phyloP scores from a whole-genome alignment of 2,329 filamentous ascomycete species.

The Ophiocordyceps camponoti-leonardi region DNA sequence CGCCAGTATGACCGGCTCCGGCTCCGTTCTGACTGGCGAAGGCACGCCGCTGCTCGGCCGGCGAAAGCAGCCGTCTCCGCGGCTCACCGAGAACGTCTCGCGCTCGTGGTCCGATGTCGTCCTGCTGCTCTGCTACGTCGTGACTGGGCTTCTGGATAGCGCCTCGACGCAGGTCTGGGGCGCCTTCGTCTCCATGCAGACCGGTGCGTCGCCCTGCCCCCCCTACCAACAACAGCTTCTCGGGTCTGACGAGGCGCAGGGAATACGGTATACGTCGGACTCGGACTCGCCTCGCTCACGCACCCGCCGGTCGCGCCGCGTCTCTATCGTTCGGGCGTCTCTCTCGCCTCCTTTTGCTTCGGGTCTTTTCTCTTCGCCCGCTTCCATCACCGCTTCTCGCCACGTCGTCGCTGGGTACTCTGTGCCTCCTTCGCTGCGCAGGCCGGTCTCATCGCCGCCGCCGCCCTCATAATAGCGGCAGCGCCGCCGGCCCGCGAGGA shows the following conservation, averaged over 20 bases:
- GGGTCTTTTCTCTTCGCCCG: conserved; percentile 56
- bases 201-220: conserved; percentile 30
- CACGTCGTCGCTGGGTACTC: conserved; percentile 47
- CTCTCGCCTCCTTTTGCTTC: conserved; percentile 52
- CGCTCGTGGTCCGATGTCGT: conserved; percentile 50
- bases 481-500: conserved; percentile 22
- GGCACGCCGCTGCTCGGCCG: conserved; percentile 13
- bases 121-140: conserved; percentile 55
- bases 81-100: conserved; percentile 29
- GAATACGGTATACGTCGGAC: conserved; percentile 65
- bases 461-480: conserved; percentile 35
- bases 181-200: conserved; percentile 73
- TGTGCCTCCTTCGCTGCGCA: conserved; percentile 39
- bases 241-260: conserved; percentile 18
- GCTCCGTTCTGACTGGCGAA: conserved; percentile 6
- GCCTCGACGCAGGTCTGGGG: conserved; percentile 63
- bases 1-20: neutral
- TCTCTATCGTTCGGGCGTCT: conserved; percentile 45
- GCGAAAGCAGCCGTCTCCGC: conserved; percentile 11
- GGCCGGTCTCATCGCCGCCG: conserved; percentile 27
- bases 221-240: neutral
- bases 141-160: conserved; percentile 64
- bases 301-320: conserved; percentile 10
- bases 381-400: conserved; percentile 46
- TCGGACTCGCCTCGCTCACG: conserved; percentile 46